Conservation (phyloP, 805 yeast species). For the Lipomyces sp. region DNA sequence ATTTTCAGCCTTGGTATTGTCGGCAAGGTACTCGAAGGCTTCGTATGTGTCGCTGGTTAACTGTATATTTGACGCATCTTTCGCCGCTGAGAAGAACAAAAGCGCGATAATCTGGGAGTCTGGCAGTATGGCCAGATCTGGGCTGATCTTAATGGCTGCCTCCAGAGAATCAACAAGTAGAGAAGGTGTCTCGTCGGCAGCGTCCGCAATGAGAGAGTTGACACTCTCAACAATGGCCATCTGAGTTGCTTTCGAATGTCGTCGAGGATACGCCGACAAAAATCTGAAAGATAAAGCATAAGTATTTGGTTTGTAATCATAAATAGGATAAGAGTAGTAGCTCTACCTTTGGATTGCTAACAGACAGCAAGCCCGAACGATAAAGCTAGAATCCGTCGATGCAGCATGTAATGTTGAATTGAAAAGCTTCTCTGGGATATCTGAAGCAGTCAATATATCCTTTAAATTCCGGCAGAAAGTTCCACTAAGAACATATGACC, state of each 20-base stretch:
- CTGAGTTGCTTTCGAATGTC: constrained; percentile 40
- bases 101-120: constrained; percentile 54
- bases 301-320: neutral
- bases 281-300: constrained; percentile 13
- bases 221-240: constrained; percentile 48
- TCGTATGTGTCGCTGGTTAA: constrained; percentile 70
- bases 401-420: constrained; percentile 24
- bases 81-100: constrained; percentile 66
- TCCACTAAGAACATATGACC: constrained; percentile 34
- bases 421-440: constrained; percentile 15
- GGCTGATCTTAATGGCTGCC: constrained; percentile 58
- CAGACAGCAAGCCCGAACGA: constrained; percentile 35
- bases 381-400: constrained; percentile 28
- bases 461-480: constrained; percentile 27
- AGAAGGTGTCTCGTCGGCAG: constrained; percentile 82
- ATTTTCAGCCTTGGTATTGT: constrained; percentile 44
- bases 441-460: neutral
- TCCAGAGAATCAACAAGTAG: constrained; percentile 72
- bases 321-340: neutral
- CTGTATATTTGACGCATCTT: constrained; percentile 76
- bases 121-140: constrained; percentile 43
- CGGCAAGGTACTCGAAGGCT: constrained; percentile 65
- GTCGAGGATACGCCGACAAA: constrained; percentile 27
- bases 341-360: constrained; percentile 22
- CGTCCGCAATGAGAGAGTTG: constrained; percentile 56